Conservation (phyloP, 1,284 basidiomycete genomes). For the Cutaneotrichosporon cavernicola region DNA sequence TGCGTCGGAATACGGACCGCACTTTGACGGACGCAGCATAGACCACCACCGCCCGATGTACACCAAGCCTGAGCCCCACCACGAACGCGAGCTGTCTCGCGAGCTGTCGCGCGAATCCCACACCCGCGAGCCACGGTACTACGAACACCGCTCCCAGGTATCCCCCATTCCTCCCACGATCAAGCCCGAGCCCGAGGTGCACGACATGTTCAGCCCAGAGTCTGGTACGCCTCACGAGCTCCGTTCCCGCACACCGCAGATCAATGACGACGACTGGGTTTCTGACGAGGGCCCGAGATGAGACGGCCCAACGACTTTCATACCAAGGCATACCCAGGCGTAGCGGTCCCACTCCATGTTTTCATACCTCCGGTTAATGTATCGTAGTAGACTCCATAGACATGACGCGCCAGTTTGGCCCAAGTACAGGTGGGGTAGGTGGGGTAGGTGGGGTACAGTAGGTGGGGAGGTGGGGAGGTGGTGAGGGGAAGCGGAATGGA, state of each 20-base stretch:
- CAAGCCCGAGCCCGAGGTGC: neutral
- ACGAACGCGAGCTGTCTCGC: too few relatives aligned
- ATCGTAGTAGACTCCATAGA: neutral
- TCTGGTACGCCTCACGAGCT: neutral
- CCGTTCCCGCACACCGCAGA: neutral
- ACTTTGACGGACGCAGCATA: constrained; percentile 5
- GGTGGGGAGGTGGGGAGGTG: neutral
- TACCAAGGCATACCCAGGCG: constrained; percentile 1
- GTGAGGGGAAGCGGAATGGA: neutral
- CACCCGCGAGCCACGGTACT: neutral
- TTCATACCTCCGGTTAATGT: neutral
- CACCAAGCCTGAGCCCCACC: neutral
- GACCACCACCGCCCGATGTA: constrained; percentile 2
- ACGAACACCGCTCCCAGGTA: neutral
- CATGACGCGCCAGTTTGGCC: neutral
- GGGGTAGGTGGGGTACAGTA: neutral
- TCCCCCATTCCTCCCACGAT: neutral
- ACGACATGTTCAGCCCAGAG: neutral
- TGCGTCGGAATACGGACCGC: neutral
- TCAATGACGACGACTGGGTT: neutral
- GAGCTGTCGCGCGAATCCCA: neutral
- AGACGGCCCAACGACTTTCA: neutral
- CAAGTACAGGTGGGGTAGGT: neutral
- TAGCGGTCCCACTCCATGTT: neutral
- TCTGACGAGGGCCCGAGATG: neutral